Conservation (phyloP, 305 asterid species). For the Euphrasia arctica region DNA sequence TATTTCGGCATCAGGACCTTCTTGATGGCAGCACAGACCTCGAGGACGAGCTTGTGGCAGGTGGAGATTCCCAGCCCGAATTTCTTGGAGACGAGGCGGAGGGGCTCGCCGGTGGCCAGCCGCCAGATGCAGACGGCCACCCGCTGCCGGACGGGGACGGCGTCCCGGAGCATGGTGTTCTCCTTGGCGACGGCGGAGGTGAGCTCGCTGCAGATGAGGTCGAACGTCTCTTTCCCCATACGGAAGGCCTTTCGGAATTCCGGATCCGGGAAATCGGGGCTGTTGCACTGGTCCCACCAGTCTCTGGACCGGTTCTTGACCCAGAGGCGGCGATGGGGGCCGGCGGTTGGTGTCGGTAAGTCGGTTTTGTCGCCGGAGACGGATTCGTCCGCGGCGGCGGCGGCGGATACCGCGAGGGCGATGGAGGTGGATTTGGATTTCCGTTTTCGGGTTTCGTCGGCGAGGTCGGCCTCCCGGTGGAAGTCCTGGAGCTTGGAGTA, state of each 20-base stretch:
- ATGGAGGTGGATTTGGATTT: slow-evolving; percentile 40
- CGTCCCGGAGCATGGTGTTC: slow-evolving; percentile 84
- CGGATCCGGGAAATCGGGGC: slow-evolving; percentile 86
- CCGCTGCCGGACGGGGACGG: slow-evolving; percentile 87
- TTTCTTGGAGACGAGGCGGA: slow-evolving; percentile 74
- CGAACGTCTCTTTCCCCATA: slow-evolving; percentile 92
- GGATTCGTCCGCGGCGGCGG: slow-evolving; percentile 27
- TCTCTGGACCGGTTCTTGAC: slow-evolving; percentile 85
- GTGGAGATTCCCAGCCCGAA: slow-evolving; percentile 96
- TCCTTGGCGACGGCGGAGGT: slow-evolving; percentile 77
- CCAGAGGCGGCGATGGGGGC: slow-evolving; percentile 82
- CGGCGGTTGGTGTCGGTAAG: slow-evolving; percentile 33
- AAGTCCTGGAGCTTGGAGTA: slow-evolving; percentile 45
- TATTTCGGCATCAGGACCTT: slow-evolving; percentile 83
- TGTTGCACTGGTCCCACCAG: slow-evolving; percentile 98
- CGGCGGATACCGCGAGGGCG: slow-evolving; percentile 34
- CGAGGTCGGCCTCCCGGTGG: slow-evolving; percentile 34
- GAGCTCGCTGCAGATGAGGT: slow-evolving; percentile 75
- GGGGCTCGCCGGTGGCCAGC: slow-evolving; percentile 94
- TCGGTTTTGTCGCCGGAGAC: slow-evolving; percentile 25
- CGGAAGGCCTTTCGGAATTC: slow-evolving; percentile 85
- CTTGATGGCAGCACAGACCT: slow-evolving; percentile 83
- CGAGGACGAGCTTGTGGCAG: slow-evolving; percentile 86
- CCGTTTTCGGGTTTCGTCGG: slow-evolving; percentile 46
- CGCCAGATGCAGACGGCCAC: slow-evolving; percentile 98